Evolutionary conservation across 2,329 filamentous ascomycete genomes (phyloP).

Genomic region (Exophiala alcalophila): DNA sequence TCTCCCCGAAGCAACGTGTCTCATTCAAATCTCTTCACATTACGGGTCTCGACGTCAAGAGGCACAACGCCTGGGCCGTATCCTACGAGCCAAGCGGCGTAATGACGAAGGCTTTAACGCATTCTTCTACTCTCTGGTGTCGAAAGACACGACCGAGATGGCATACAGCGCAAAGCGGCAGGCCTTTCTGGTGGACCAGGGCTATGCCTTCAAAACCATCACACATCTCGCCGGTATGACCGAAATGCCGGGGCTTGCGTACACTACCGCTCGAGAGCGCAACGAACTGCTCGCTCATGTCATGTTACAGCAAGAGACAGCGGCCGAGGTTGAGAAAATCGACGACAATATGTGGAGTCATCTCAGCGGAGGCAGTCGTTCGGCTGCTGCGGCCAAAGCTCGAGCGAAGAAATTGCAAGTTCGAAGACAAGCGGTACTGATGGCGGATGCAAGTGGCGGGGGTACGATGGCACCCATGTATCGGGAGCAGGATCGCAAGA

Average conservation of each 20-base stretch:
- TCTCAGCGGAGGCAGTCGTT: conserved; percentile 42
- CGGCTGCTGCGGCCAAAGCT: conserved; percentile 12
- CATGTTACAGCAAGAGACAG: conserved; percentile 78
- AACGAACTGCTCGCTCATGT: conserved; percentile 86
- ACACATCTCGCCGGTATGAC: conserved; percentile 92
- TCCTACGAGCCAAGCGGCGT: conserved; percentile 87
- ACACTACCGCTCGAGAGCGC: conserved; percentile 73
- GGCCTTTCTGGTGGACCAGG: conserved; percentile 95
- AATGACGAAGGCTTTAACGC: conserved; percentile 99
- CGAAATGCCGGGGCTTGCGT: conserved; percentile 74
- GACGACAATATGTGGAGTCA: conserved; percentile 63
- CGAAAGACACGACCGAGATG: conserved; percentile 97
- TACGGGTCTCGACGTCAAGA: conserved; percentile 97
- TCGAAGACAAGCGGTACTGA: conserved; percentile 75
- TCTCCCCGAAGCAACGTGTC: conserved; percentile 88
- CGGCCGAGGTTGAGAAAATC: conserved; percentile 67
- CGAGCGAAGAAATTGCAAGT: conserved; percentile 40
- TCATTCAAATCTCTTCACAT: conserved; percentile 96
- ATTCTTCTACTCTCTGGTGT: conserved; percentile 97
- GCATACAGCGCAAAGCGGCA: conserved; percentile 95
- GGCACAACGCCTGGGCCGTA: conserved; percentile 87
- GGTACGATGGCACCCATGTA: conserved; percentile 86
- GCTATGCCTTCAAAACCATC: conserved; percentile 98
- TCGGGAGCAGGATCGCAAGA: conserved; percentile 73
- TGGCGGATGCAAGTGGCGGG: conserved; percentile 83